These are phyloP conservation scores for Aureobasidium sp. DNA, from an alignment of 2,329 filamentous ascomycete species.

Conservation along the genomic window DNA sequence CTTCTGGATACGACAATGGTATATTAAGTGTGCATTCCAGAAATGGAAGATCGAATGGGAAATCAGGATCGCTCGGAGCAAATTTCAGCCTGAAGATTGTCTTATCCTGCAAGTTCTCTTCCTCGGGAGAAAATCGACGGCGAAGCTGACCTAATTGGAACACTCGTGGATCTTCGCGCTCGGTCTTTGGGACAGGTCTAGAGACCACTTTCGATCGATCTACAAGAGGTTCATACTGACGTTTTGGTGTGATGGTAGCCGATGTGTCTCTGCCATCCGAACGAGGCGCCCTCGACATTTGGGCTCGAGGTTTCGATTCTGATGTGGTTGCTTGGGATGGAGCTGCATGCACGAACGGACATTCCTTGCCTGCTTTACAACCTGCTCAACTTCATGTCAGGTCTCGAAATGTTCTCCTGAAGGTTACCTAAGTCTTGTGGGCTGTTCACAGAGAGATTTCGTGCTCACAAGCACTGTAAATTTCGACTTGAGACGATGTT, in stretches of 20 bases:
- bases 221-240: slow-evolving; percentile 28
- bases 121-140: slow-evolving; percentile 54
- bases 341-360: slow-evolving; percentile 43
- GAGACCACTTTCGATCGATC: slow-evolving; percentile 48
- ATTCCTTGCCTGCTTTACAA: slow-evolving; percentile 46
- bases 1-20: slow-evolving; percentile 56
- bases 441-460: no score
- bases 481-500: no score
- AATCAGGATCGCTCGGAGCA: slow-evolving; percentile 72
- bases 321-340: not conserved
- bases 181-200: slow-evolving; percentile 59
- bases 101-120: slow-evolving; percentile 41
- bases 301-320: not conserved
- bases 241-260: slow-evolving; percentile 13
- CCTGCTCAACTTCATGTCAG: slow-evolving; percentile 30
- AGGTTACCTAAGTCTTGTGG: no score
- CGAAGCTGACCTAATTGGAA: slow-evolving; percentile 71
- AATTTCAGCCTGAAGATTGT: slow-evolving; percentile 59
- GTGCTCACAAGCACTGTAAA: no score
- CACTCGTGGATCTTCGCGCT: slow-evolving; percentile 59
- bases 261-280: not conserved
- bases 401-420: no score
- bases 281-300: not conserved
- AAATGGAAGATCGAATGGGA: slow-evolving; percentile 66
- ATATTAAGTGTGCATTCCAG: slow-evolving; percentile 63